Conservation (phyloP, 2,329 filamentous ascomycete genomes). For the Lachnellula hyalina region DNA sequence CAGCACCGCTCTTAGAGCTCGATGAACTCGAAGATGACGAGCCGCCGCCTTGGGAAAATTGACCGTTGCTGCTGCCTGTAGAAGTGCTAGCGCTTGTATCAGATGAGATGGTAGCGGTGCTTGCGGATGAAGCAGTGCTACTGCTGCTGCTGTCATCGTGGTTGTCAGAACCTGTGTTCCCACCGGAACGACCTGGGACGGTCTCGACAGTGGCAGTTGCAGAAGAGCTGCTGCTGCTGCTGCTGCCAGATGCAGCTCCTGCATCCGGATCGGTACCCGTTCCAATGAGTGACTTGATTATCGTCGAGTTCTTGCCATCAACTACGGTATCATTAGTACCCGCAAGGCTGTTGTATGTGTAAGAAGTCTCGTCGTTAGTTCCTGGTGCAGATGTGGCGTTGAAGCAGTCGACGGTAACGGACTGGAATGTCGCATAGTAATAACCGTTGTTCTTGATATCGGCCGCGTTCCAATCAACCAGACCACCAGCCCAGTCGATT, state of each 20-base stretch:
- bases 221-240: slow-evolving; percentile 15
- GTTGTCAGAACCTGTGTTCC: slow-evolving; percentile 37
- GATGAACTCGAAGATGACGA: slow-evolving; percentile 10
- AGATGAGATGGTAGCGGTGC: slow-evolving; percentile 18
- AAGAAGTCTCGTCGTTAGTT: slow-evolving; percentile 62
- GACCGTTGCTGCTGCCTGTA: slow-evolving; percentile 13
- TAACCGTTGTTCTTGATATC: slow-evolving; percentile 82
- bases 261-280: slow-evolving; percentile 69
- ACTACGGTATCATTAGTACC: slow-evolving; percentile 73
- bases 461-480: slow-evolving; percentile 76
- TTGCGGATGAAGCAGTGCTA: slow-evolving; percentile 8
- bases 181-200: slow-evolving; percentile 51
- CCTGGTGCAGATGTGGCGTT: slow-evolving; percentile 58
- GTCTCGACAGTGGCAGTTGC: slow-evolving; percentile 34
- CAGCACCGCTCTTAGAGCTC: slow-evolving; percentile 20
- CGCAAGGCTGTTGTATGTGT: slow-evolving; percentile 62
- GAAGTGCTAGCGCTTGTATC: slow-evolving; percentile 29
- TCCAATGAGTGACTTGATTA: slow-evolving; percentile 74
- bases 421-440: slow-evolving; percentile 76
- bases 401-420: slow-evolving; percentile 84
- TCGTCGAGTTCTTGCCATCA: slow-evolving; percentile 68
- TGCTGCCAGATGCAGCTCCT: slow-evolving; percentile 35
- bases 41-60: slow-evolving; percentile 30
- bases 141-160: slow-evolving; percentile 26
- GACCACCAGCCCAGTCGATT: slow-evolving; percentile 84